Percentiles rank a stretch among this genome's conserved stretches.
Evolutionary conservation across 805 yeast genomes (phyloP).

Genomic region (Nakazawaea ambrosiae): DNA sequence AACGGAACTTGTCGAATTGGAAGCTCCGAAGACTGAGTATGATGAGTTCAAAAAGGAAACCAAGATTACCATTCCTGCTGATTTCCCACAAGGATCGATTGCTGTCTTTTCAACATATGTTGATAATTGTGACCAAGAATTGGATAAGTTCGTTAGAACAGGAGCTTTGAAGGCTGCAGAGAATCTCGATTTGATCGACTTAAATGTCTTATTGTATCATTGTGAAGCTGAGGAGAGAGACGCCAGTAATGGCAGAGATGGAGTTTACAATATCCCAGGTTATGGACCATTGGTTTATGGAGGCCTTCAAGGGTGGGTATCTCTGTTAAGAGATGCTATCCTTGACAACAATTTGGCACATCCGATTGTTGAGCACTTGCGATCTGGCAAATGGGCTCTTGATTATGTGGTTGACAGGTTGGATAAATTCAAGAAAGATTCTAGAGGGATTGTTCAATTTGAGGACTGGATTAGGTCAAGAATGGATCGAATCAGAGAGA

Average conservation of each 20-base stretch:
- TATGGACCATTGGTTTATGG: constrained; percentile 75
- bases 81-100: constrained; percentile 87
- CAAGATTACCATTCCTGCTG: constrained; percentile 47
- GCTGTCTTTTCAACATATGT: constrained; percentile 72
- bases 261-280: constrained; percentile 69
- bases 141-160: constrained; percentile 60
- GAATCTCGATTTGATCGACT: constrained; percentile 54
- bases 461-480: constrained; percentile 65
- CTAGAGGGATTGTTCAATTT: constrained; percentile 46
- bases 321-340: constrained; percentile 57
- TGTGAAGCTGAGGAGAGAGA: constrained; percentile 89
- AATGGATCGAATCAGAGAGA: constrained; percentile 49
- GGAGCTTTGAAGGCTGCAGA: constrained; percentile 75
- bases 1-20: constrained; percentile 47
- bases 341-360: constrained; percentile 73
- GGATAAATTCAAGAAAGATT: constrained; percentile 36
- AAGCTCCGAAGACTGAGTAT: constrained; percentile 38
- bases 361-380: constrained; percentile 71
- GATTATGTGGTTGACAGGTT: constrained; percentile 66
- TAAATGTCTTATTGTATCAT: constrained; percentile 68
- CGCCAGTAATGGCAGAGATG: constrained; percentile 61
- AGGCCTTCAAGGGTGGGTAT: constrained; percentile 90
- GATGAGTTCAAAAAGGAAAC: constrained; percentile 38
- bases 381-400: constrained; percentile 86
- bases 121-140: constrained; percentile 52